Conservation (phyloP, 2,329 filamentous ascomycete species). For the Aspergillus flavus region DNA sequence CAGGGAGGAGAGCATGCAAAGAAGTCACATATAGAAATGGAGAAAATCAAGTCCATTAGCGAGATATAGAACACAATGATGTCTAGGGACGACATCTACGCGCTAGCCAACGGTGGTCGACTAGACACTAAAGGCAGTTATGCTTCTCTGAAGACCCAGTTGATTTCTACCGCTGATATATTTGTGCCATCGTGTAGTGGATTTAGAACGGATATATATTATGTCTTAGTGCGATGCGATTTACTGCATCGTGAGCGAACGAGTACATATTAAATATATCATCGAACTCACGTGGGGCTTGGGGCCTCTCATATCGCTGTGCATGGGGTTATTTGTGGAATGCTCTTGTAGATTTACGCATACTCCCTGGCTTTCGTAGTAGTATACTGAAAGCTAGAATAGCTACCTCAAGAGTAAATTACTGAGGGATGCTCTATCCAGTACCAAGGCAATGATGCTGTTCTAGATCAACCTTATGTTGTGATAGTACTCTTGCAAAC, state of each 20-base stretch:
- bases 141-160: background rate
- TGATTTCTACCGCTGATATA: background rate
- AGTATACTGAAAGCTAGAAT: background rate
- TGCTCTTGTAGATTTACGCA: background rate
- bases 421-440: background rate
- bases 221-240: background rate
- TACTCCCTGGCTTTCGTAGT: background rate
- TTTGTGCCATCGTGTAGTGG: background rate
- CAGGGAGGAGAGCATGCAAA: too few species aligned
- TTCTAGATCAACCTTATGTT: background rate
- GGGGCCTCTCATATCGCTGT: background rate
- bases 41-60: too few species aligned
- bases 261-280: background rate
- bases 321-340: background rate
- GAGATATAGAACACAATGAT: too few species aligned
- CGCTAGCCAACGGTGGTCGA: too few species aligned
- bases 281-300: background rate
- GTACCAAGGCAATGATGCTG: background rate
- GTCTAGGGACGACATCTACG: too few species aligned
- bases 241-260: background rate
- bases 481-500: background rate
- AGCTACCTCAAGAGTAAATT: background rate
- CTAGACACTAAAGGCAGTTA: too few species aligned
- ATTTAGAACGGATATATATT: background rate
- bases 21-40: too few species aligned